phyloP scores from a whole-genome alignment of 495 filamentous ascomycete genomes.

The Penicillium diatomitis region DNA sequence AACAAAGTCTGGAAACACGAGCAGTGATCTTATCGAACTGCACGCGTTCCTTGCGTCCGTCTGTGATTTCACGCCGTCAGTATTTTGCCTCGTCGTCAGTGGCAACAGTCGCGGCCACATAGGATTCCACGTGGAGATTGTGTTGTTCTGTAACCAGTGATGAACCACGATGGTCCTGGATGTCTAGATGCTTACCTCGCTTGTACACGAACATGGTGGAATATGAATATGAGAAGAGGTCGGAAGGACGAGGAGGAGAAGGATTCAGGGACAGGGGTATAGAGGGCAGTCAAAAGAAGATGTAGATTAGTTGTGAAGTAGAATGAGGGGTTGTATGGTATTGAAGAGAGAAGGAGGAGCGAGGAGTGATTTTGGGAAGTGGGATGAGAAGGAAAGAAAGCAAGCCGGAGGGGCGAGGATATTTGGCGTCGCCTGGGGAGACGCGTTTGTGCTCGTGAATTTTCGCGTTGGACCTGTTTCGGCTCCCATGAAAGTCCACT shows the following conservation, averaged over 20 bases:
- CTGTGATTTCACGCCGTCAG: slow-evolving; percentile 38
- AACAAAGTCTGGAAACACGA: slow-evolving; percentile 93
- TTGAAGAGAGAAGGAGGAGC: slow-evolving; percentile 3
- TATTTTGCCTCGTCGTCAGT: slow-evolving; percentile 9
- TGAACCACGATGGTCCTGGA: too few relatives aligned
- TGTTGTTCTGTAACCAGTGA: slow-evolving; percentile 3
- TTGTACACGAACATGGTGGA: slow-evolving; percentile 61
- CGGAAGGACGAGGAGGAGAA: slow-evolving; percentile 3
- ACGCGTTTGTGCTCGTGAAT: slow-evolving; percentile 33
- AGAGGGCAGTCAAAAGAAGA: slow-evolving; percentile 6
- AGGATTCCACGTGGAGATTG: not conserved
- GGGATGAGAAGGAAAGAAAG: slow-evolving; percentile 19
- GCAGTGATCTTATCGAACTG: slow-evolving; percentile 99
- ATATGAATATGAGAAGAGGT: slow-evolving; percentile 4
- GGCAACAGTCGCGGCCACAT: slow-evolving; percentile 12
- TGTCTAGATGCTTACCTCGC: slow-evolving; percentile 45
- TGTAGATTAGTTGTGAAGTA: not conserved
- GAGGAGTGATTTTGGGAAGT: slow-evolving; percentile 13
- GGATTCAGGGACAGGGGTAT: slow-evolving; percentile 8
- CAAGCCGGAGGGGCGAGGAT: slow-evolving; percentile 29
- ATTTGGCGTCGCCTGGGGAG: slow-evolving; percentile 30
- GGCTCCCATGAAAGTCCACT: slow-evolving; percentile 13
- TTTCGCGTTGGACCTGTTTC: slow-evolving; percentile 32
- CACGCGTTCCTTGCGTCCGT: slow-evolving; percentile 98
- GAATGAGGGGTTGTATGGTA: slow-evolving; percentile 4